Evolutionary conservation across 352 stramenopile species (phyloP), one percentile per base, ranked within the genome.

Genomic region (Blastocystis sp.): DNA sequence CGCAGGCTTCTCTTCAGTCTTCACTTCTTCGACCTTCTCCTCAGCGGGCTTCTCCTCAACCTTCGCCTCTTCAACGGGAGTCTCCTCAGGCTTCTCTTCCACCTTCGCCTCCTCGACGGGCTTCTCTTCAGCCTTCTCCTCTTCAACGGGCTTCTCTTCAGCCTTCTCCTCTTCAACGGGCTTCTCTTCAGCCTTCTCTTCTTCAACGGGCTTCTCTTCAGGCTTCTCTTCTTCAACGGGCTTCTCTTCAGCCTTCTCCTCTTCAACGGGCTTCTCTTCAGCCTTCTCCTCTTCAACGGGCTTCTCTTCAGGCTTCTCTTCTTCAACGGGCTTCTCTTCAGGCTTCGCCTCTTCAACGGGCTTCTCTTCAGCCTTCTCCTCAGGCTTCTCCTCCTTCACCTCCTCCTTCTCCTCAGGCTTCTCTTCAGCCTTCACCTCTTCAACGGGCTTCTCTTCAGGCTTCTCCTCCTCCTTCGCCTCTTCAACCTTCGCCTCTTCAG

Each of bases 141-240:
- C 69, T 64, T 79, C 69, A 64, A 48, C 59, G 66, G 48, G 48
- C 28, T 34, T 34, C 48, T 81, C 61, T 57, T 81, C 70, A 9
- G 64, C 6, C n/a, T 59, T 45, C 54, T 28, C 2, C 6, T 79
- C 2, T n/a, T 10, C 69, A 19, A 61, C 48, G 14, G 48, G 6
- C 6, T 7, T 7, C 14, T 57, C 69, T 21, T 79, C 40, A 1
- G 1, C 40, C 4, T 34, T 21, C n/a, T 79, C 3, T 42, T 21
- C 17, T 21, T 52, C 24, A 48, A 74, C 24, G 40, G 34, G 3
- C 40, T 19, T 7, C 48, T 57, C 48, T 57, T 57, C 48, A 57
- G 48, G 0, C 64, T 54, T 45, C 52, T 34, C 42, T 9, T 21
- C 17, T 21, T 52, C 24, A 48, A 74, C 24, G 40, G 34, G 3